A percentile compares a stretch with the other conserved stretches of the same genome.
Conservation (phyloP, 768 basidiomycete genomes). For the Leucosporidium yakuticum region DNA sequence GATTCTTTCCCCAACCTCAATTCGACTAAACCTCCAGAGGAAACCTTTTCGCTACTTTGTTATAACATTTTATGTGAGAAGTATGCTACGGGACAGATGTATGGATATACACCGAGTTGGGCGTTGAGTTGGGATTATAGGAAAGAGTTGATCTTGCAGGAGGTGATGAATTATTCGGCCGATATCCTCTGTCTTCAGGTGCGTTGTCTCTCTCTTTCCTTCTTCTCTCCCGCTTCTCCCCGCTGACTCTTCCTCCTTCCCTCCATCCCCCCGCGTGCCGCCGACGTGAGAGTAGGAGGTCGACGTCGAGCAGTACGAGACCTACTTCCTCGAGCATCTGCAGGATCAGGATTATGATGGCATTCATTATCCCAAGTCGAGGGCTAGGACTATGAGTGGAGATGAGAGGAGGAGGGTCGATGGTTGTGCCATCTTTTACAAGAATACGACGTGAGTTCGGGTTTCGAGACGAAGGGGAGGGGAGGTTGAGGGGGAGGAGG, state of each 20-base stretch:
- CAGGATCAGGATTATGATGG: constrained; percentile 77
- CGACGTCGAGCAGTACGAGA: constrained; percentile 84
- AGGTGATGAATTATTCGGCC: constrained; percentile 69
- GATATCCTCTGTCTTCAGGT: constrained; percentile 87
- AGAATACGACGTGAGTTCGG: constrained; percentile 66
- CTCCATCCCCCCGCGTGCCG: neutral
- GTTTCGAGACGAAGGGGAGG: too few relatives aligned
- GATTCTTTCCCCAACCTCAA: constrained; percentile 41
- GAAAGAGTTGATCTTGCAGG: constrained; percentile 76
- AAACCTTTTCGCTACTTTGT: constrained; percentile 72
- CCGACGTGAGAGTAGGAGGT: constrained; percentile 54
- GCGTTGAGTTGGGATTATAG: constrained; percentile 93
- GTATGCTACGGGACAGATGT: constrained; percentile 78
- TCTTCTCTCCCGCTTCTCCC: neutral
- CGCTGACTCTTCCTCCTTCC: neutral
- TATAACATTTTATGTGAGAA: constrained; percentile 95
- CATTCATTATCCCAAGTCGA: constrained; percentile 81
- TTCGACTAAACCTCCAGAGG: constrained; percentile 55
- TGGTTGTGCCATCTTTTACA: constrained; percentile 95
- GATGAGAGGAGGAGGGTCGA: constrained; percentile 82
- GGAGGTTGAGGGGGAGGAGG: too few relatives aligned
- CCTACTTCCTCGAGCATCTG: constrained; percentile 73
- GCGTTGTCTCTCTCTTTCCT: neutral
- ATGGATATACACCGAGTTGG: constrained; percentile 96
- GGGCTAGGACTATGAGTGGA: constrained; percentile 87